Conservation (phyloP, 108 stramenopile species). For the Aurantiochytrium sp. region DNA sequence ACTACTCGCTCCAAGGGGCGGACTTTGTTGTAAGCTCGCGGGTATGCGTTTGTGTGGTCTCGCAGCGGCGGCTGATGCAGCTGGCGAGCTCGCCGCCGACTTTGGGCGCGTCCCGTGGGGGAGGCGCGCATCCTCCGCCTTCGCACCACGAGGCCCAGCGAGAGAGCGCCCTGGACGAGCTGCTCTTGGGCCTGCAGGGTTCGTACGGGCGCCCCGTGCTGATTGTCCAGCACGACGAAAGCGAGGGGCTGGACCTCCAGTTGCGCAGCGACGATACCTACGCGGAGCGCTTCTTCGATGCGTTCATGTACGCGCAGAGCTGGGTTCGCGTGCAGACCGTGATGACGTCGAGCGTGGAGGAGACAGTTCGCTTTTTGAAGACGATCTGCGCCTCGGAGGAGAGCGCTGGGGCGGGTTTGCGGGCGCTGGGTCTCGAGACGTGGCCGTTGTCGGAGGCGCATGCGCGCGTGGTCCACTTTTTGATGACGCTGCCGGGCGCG, state of each 20-base stretch:
- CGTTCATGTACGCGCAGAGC: background rate
- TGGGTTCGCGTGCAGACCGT: background rate
- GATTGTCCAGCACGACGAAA: background rate
- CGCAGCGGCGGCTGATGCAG: background rate
- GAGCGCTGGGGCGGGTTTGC: background rate
- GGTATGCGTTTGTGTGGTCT: background rate
- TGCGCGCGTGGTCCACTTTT: background rate
- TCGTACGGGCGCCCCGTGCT: background rate
- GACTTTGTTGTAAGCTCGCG: background rate
- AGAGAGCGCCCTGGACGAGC: background rate
- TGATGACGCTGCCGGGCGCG: background rate
- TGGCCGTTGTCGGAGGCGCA: background rate
- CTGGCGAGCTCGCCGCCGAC: background rate
- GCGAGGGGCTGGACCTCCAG: background rate
- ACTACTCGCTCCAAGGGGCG: background rate
- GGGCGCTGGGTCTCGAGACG: background rate
- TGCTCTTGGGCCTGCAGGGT: background rate
- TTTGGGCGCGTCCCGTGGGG: no score
- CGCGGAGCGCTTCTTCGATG: background rate
- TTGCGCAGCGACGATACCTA: background rate
- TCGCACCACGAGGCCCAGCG: no score
- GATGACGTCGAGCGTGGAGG: background rate
- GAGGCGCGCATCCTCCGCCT: no score
- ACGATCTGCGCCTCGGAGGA: background rate
- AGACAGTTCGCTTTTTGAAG: background rate